phyloP scores from a whole-genome alignment of 2,329 filamentous ascomycete genomes.

The Emergomyces africanus region DNA sequence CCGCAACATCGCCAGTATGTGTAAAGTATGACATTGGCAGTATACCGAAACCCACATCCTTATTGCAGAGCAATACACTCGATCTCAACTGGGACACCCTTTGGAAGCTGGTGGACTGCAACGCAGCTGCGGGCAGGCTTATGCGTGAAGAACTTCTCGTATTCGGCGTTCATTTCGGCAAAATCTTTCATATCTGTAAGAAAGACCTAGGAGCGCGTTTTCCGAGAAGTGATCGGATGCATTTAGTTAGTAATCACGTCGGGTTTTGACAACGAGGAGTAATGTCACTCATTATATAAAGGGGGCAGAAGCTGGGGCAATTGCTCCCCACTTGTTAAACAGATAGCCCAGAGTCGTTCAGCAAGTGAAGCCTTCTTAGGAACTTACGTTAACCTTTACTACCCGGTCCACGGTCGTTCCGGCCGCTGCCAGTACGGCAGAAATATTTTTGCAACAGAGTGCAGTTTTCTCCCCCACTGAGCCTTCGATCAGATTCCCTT shows the following conservation, averaged over 20 bases:
- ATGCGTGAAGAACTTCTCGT: slow-evolving; percentile 55
- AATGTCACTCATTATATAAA: no score
- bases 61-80: slow-evolving; percentile 48
- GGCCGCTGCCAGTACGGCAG: slow-evolving; percentile 69
- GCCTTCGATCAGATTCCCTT: slow-evolving; percentile 48
- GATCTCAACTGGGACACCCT: slow-evolving; percentile 52
- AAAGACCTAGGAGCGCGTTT: slow-evolving; percentile 47
- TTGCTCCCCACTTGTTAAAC: neutral
- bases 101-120: slow-evolving; percentile 49
- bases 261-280: neutral
- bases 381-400: slow-evolving; percentile 62
- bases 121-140: slow-evolving; percentile 53
- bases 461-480: slow-evolving; percentile 57
- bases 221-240: neutral
- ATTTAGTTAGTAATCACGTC: neutral
- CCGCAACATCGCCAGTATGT: neutral
- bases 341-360: neutral
- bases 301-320: neutral
- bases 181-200: slow-evolving; percentile 86
- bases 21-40: neutral
- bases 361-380: no score
- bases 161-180: slow-evolving; percentile 62
- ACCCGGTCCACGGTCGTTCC: slow-evolving; percentile 66
- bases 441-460: slow-evolving; percentile 64
- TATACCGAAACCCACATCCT: neutral